Percentiles rank a stretch among this genome's conserved stretches.
Evolutionary conservation across 2,329 filamentous ascomycete genomes (phyloP).

Genomic region (Sclerotinia glacialis): DNA sequence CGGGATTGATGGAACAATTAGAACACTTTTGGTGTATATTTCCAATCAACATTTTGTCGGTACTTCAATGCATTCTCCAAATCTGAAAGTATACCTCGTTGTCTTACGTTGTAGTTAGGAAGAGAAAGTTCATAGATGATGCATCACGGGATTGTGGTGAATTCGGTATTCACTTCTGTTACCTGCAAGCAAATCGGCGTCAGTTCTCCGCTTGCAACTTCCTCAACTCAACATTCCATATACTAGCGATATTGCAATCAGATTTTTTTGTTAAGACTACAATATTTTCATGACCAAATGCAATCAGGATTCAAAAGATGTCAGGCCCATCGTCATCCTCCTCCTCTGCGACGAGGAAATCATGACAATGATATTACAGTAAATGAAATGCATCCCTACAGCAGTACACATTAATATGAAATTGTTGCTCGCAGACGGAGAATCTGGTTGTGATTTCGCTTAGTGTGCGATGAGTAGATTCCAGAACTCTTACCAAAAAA

Average conservation of each 20-base stretch:
- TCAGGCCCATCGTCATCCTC: background rate
- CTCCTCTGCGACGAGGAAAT: background rate
- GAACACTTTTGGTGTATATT: background rate
- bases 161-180: background rate
- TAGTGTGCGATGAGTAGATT: no score
- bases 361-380: no score
- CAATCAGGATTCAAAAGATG: background rate
- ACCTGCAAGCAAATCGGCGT: background rate
- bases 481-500: no score
- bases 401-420: no score
- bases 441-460: no score
- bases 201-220: background rate
- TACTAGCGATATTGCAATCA: no score
- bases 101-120: background rate
- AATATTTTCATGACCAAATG: background rate
- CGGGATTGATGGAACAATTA: background rate
- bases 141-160: background rate
- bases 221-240: background rate
- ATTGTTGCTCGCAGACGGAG: no score
- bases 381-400: no score
- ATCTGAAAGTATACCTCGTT: background rate
- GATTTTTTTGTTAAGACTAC: rapidly evolving
- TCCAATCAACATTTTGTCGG: background rate
- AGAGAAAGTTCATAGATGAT: background rate
- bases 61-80: background rate